Evolutionary conservation across 2,329 filamentous ascomycete genomes (phyloP).

Genomic region (Penicillium freii): DNA sequence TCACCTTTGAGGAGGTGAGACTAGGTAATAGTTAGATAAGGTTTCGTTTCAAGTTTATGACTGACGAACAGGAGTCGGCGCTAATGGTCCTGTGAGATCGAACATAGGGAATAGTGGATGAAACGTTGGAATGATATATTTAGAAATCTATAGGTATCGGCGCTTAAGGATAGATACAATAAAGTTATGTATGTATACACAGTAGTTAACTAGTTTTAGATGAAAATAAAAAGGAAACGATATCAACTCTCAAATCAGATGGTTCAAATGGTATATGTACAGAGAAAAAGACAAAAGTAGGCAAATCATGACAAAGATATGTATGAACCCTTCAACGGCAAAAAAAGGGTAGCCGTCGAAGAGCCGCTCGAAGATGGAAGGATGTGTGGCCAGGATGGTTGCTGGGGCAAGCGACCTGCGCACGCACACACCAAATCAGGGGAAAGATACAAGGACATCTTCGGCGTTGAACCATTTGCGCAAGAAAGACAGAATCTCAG

Average conservation of each 20-base stretch:
- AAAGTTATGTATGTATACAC: neutral
- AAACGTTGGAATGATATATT: neutral
- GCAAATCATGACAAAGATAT: slow-evolving; percentile 21
- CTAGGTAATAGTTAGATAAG: neutral
- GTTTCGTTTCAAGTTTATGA: neutral
- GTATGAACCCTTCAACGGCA: slow-evolving; percentile 9
- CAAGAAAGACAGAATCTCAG: slow-evolving; percentile 14
- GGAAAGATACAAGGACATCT: slow-evolving; percentile 5
- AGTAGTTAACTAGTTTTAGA: neutral
- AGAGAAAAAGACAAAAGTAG: slow-evolving; percentile 19
- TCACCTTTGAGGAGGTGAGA: neutral
- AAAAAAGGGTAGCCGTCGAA: slow-evolving; percentile 8
- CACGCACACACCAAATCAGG: slow-evolving; percentile 10
- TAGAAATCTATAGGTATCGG: neutral
- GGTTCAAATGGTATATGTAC: slow-evolving; percentile 30
- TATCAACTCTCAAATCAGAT: slow-evolving; percentile 21
- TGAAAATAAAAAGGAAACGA: slow-evolving; percentile 9
- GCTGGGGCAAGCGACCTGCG: slow-evolving; percentile 7
- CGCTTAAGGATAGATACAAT: neutral
- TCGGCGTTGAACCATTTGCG: slow-evolving; percentile 17
- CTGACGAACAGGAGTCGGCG: neutral
- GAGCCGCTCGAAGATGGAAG: slow-evolving; percentile 6
- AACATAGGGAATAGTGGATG: neutral
- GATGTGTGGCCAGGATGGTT: slow-evolving; percentile 8
- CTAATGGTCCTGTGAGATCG: neutral